Base-by-base conservation (phyloP, 306 rosid genomes). In the Senna siamea region DNA sequence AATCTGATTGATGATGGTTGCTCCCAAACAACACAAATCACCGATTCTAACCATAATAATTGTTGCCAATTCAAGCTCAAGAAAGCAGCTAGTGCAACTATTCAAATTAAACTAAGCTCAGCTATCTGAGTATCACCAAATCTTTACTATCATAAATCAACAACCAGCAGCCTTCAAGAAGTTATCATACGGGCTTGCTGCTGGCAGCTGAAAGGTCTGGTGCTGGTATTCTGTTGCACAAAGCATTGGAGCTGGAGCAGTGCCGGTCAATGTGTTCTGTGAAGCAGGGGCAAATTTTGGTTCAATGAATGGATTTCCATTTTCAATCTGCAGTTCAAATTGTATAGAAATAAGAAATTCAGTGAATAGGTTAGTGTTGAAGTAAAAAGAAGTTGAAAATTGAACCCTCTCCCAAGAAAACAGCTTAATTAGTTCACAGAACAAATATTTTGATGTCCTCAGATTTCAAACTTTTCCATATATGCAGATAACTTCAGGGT, bases 151-250 rank as follows among this genome's bases (percentile, higher is more conserved):
- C 40, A 37, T 37, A 65, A 78, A 82, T 87, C 70, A 92, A 65
- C 98, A 92, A 34, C 93, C 93, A 14, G 90, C 92, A 5, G 96
- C 98, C 85, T 88, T 92, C 74, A 89, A 66, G 76, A 92, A 88
- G 81, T 85, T 86, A 77, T 92, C 96, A 68, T 89, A 89, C 1
- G 97, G 97, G 73, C 87, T 86, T 9, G 96, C 76, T 34, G 85
- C 82, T 53, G 92, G 98, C 47, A 92, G 79, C 79, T 85, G 90
- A 67, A 92, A 89, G 79, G 89, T 52, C 71, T 82, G 79, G 9
- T 84, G 76, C 64, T 89, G 93, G 78, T 69, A 86, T 66, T 78
- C 90, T 56, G 93, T 85, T 64, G 87, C 86, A 52, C 96, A 89
- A 58, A 44, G 89, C 83, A 63, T 84, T 22, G 83, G 86, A 64